A percentile compares a stretch with the other conserved stretches of the same genome.
These are phyloP conservation scores for Ramaria sp. DNA, from an alignment of 768 basidiomycete genomes.

Conservation along the genomic window DNA sequence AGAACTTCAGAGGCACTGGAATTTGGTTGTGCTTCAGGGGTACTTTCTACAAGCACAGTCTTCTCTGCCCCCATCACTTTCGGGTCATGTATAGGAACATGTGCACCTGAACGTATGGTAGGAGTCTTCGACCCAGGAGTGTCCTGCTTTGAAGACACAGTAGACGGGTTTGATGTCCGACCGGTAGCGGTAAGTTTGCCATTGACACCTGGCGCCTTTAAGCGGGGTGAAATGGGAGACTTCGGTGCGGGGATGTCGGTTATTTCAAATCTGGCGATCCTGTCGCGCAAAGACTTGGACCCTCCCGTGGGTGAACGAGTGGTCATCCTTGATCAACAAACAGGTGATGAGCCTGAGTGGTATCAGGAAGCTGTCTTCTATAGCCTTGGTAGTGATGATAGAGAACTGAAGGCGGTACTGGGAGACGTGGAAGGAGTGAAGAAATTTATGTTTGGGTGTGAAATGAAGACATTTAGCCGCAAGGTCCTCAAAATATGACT, in stretches of 20 bases:
- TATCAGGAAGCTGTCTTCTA: neutral
- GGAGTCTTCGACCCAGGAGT: neutral
- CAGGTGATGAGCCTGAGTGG: neutral
- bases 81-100: neutral
- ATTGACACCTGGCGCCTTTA: neutral
- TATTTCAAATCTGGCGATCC: slow-evolving; percentile 2
- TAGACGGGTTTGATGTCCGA: neutral
- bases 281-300: neutral
- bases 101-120: neutral
- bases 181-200: neutral
- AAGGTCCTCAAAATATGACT: neutral
- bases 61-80: neutral
- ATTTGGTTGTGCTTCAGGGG: no score
- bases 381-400: no score
- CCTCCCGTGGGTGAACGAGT: neutral
- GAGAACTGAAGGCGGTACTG: neutral
- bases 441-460: neutral
- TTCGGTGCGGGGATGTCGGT: neutral
- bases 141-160: neutral
- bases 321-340: neutral
- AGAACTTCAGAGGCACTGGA: no score
- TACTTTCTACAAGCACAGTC: neutral
- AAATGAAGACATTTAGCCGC: neutral
- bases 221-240: neutral
- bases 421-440: neutral